phyloP scores from a whole-genome alignment of 1,284 basidiomycete species.

The Schizophyllum amplum region DNA sequence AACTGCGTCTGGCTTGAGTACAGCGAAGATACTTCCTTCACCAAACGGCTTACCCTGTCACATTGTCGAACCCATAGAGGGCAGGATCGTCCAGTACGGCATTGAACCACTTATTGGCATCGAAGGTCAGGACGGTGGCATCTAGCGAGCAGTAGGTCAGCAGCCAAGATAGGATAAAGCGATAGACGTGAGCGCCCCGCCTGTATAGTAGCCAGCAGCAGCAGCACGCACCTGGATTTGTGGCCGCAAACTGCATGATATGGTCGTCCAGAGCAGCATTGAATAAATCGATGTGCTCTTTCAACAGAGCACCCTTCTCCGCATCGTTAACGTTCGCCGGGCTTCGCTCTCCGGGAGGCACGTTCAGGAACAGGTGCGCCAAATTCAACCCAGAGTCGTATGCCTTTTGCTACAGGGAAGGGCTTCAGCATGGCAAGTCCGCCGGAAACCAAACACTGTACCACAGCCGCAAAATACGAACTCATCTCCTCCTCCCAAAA shows the following conservation, averaged over 20 bases:
- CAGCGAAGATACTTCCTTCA: constrained; percentile 5
- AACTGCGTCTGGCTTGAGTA: constrained; percentile 23
- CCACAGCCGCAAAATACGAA: constrained; percentile 46
- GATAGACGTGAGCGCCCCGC: too few relatives aligned
- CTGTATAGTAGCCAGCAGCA: too few relatives aligned
- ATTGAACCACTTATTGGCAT: constrained; percentile 43
- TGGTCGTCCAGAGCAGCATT: constrained; percentile 32
- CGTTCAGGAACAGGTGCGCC: constrained; percentile 46
- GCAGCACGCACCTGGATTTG: constrained; percentile 23
- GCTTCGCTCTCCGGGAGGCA: constrained; percentile 42
- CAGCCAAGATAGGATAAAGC: not conserved
- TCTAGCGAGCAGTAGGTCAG: constrained; percentile 15
- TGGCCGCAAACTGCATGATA: constrained; percentile 25
- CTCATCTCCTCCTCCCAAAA: constrained; percentile 46
- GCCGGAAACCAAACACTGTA: constrained; percentile 17
- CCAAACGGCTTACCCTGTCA: constrained; percentile 31
- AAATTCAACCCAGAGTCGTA: constrained; percentile 30
- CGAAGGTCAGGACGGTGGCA: constrained; percentile 37
- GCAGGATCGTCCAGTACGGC: constrained; percentile 32
- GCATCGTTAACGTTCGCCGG: constrained; percentile 24
- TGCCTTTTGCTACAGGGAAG: constrained; percentile 27
- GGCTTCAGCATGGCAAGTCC: not conserved
- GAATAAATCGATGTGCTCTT: constrained; percentile 32
- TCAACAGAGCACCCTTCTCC: constrained; percentile 25
- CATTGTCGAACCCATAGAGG: constrained; percentile 38